Percentiles rank a stretch among this genome's conserved stretches.
phyloP scores from a whole-genome alignment of 352 stramenopile species.

The Phytophthora sp. region DNA sequence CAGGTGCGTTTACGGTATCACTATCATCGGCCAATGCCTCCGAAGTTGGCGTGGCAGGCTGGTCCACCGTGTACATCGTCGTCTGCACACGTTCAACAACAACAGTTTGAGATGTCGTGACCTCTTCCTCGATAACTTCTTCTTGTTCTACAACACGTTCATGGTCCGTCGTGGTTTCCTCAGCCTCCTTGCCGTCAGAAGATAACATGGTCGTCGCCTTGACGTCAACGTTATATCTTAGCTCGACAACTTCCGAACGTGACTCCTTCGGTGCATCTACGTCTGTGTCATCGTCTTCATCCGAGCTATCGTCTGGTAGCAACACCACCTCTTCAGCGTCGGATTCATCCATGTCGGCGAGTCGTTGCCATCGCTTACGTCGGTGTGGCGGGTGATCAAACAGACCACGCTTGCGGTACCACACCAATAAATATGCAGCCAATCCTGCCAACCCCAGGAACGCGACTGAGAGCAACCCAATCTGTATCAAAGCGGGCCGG shows the following conservation, averaged over 20 bases:
- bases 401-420: slow-evolving; percentile 26
- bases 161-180: slow-evolving; percentile 8
- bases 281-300: slow-evolving; percentile 22
- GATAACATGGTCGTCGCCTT: slow-evolving; percentile 5
- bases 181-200: slow-evolving; percentile 15
- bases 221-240: slow-evolving; percentile 8
- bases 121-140: slow-evolving; percentile 7
- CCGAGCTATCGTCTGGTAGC: slow-evolving; percentile 31
- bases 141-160: slow-evolving; percentile 20
- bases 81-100: slow-evolving; percentile 6
- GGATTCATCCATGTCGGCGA: slow-evolving; percentile 22
- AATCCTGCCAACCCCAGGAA: slow-evolving; percentile 37
- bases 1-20: neutral
- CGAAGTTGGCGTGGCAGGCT: slow-evolving; percentile 9
- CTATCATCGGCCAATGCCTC: slow-evolving; percentile 13
- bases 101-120: slow-evolving; percentile 1
- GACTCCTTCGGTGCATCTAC: slow-evolving; percentile 6
- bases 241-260: slow-evolving; percentile 20
- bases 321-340: slow-evolving; percentile 58
- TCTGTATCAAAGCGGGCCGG: slow-evolving; percentile 13
- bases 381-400: slow-evolving; percentile 6
- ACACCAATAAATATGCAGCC: slow-evolving; percentile 37
- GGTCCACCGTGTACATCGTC: slow-evolving; percentile 9
- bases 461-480: slow-evolving; percentile 24
- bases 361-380: slow-evolving; percentile 45